phyloP scores from a whole-genome alignment of 192 early-diverging fungal species.

The Coemansia sp. region DNA sequence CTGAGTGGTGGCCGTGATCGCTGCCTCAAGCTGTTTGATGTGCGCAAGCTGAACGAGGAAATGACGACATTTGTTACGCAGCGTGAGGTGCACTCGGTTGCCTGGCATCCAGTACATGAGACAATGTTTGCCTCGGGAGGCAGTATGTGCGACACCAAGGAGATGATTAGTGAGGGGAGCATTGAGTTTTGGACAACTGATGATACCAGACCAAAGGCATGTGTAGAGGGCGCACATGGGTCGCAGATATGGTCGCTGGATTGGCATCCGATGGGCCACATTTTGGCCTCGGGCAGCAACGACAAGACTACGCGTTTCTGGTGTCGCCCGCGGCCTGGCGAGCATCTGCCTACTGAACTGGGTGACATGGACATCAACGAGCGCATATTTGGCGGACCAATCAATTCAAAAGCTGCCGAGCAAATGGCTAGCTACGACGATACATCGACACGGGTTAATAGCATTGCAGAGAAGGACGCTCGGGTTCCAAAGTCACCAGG shows the following conservation, averaged over 20 bases:
- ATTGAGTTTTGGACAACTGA: constrained; percentile 80
- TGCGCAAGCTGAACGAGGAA: constrained; percentile 86
- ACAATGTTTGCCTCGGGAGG: constrained; percentile 87
- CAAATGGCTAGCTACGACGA: constrained; percentile 17
- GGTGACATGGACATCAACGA: constrained; percentile 31
- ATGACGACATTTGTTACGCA: constrained; percentile 83
- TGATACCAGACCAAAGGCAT: constrained; percentile 42
- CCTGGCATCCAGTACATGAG: constrained; percentile 97
- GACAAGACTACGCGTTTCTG: constrained; percentile 97
- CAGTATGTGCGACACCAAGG: constrained; percentile 62
- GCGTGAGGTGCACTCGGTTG: constrained; percentile 84
- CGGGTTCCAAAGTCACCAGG: background rate
- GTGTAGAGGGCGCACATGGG: constrained; percentile 81
- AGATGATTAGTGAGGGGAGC: constrained; percentile 58
- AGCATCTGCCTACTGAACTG: constrained; percentile 46
- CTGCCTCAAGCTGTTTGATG: constrained; percentile 90
- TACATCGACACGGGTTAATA: background rate
- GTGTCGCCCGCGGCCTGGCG: constrained; percentile 88
- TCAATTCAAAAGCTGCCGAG: constrained; percentile 22
- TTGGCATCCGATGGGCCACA: constrained; percentile 97
- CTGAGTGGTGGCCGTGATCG: constrained; percentile 88
- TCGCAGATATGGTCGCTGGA: constrained; percentile 92
- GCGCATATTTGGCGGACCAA: constrained; percentile 29
- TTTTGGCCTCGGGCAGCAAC: constrained; percentile 90
- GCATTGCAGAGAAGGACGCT: background rate